Evolutionary conservation across 2,329 filamentous ascomycete species (phyloP), one percentile per base, ranked within the genome.

Genomic region (Monosporascus sp.): DNA sequence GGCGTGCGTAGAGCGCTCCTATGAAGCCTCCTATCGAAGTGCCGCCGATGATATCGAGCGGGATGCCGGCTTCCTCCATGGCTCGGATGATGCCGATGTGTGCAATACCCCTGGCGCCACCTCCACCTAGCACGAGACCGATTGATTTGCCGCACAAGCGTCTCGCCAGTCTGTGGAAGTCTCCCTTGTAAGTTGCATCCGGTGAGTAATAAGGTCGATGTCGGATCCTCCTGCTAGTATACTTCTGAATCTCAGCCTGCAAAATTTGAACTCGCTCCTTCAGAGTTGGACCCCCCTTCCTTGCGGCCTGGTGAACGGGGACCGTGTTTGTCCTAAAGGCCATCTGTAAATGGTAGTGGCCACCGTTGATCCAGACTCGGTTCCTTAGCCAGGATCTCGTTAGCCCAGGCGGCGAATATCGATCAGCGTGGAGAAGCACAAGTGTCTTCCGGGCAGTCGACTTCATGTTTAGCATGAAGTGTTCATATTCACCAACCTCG

Each of bases 301-400:
- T 90, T 1, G 83, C 80, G 15, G 86, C 85, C 20, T 87, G 82
- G 63, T 91, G 87, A 0, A 88, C 83, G 3, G 91, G 89, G 59
- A 96, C 86, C 1, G 86, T 76, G 46, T 88, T 87, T 3, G 86
- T 80, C 39, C 87, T 83, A 69, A 94, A 93, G 0, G 88, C 81
- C 94, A 99, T 97, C 65, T 99, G 94, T 14, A 99, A 89, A 62
- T 99, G 94, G 66, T 96, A 94, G 68, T 99, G 95, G 5, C 93
- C 93, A 17, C 94, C 94, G 60, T 97, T 99, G 70, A 99, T 94
- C 94, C 94, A 99, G 57, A 96, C 86, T 1, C 94, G 87, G 64
- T 96, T 97, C 57, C 87, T 85, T 15, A 99, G 74, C 94, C 94
- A 99, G 35, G 88, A 84, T 50, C 94, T 79, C 0, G 94, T 97